Conservation (phyloP, 371 early-diverging fungal genomes). For the Choanephora cucurbitarum region DNA sequence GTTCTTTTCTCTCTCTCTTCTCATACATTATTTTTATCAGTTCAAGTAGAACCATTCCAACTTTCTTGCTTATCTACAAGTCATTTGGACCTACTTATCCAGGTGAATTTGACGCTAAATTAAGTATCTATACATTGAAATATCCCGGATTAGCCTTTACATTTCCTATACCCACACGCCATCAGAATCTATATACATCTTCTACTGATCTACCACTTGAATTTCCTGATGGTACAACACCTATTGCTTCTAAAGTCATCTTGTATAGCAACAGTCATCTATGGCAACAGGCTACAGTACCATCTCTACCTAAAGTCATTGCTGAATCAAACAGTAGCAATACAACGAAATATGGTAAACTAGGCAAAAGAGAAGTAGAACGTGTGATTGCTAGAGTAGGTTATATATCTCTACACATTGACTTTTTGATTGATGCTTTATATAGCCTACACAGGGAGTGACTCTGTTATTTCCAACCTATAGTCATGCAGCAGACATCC, state of each 20-base stretch:
- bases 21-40: conserved; percentile 33
- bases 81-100: conserved; percentile 75
- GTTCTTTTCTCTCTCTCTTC: too few relatives aligned
- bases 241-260: conserved; percentile 65
- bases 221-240: conserved; percentile 79
- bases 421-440: not conserved
- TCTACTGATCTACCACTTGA: conserved; percentile 67
- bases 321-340: conserved; percentile 48
- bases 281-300: conserved; percentile 54
- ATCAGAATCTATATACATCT: conserved; percentile 48
- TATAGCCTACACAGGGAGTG: conserved; percentile 43
- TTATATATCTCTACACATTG: not conserved
- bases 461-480: conserved; percentile 38
- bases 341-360: conserved; percentile 37
- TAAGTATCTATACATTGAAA: conserved; percentile 61
- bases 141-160: conserved; percentile 78
- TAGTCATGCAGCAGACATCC: conserved; percentile 19
- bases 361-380: conserved; percentile 50
- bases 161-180: conserved; percentile 70
- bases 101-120: conserved; percentile 61
- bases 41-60: conserved; percentile 66
- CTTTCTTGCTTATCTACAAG: conserved; percentile 68
- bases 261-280: conserved; percentile 50
- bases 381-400: conserved; percentile 54
- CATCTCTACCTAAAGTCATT: conserved; percentile 43